Evolutionary conservation across 2,329 filamentous ascomycete species (phyloP), one percentile per base, ranked within the genome.

Genomic region (Trichoderma aggressivum): DNA sequence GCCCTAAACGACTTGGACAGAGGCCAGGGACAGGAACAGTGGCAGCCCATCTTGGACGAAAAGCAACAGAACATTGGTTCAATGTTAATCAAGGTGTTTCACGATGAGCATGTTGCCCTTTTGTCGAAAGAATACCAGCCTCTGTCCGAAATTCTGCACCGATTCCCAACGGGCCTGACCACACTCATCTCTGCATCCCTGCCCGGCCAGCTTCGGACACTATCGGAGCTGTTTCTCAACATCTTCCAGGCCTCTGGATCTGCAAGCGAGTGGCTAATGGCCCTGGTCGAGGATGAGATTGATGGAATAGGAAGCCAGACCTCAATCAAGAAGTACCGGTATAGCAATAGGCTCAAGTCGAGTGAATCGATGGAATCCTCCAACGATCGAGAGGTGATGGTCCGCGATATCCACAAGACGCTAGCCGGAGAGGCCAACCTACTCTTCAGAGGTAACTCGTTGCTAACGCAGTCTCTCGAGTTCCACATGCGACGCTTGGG

Each of bases 401-500:
- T 94, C 26, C 87, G 92, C 58, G 92, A 96, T 76, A 89, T 94
- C 86, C 89, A 91, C 77, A 94, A 91, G 79, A 92, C 91, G 10
- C 86, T 94, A 5, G 91, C 93, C 30, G 89, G 93, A 58, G 96
- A 99, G 80, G 96, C 95, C 6, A 99, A 98, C 75, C 86, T 99
- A 1, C 88, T 99, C 5, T 99, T 99, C 82, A 89, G 96, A 39
- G 96, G 96, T 72, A 99, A 99, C 77, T 97, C 96, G 0, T 84
- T 99, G 11, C 86, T 98, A 32, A 99, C 96, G 0, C 97, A 98
- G 79, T 91, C 94, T 1, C 86, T 99, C 58, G 96, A 99, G 79
- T 92, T 94, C 72, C 94, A 99, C 79, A 98, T 99, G 96, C 92
- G 94, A 71, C 89, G 96, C 11, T 85, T 98, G 1, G 96, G 96